Evolutionary conservation across 176 grass and related monocot species (phyloP), one percentile per base, ranked within the genome.

Genomic region (Bromus sterilis): DNA sequence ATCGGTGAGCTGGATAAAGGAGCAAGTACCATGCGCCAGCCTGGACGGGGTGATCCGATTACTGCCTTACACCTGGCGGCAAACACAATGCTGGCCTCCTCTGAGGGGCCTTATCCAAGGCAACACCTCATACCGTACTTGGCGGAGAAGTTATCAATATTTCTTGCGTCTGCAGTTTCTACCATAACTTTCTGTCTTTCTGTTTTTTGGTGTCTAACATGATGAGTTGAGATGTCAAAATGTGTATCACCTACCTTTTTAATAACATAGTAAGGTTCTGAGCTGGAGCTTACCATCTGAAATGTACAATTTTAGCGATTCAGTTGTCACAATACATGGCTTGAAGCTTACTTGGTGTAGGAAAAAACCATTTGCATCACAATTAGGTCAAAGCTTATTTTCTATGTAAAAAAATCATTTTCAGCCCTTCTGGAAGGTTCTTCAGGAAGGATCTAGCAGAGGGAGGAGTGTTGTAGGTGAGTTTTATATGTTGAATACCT

Each of bases 351-450:
- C 26, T 62, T 57, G 76, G 24, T 69, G 9, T 78, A 56, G 39
- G 30, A 46, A 71, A 16, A 68, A 9, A 72, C 29, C 25, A 12
- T 10, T 6, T 12, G 26, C 70, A 48, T 32, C 9, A 31, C 15
- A 11, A 20, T 34, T 72, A 64, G 15, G 21, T 56, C 5, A 1
- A 9, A 77, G 57, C 41, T 89, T 13, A 81, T 40, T 63, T 46
- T 77, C 24, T 51, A 13, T 78, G 21, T 21, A 21, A 53, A 43
- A 73, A 72, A 73, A 49, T 73, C 26, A 4, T 42, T 87, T 86
- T 18, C 84, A 98, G 95, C 95, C 95, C 39, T 98, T 91, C 76
- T 98, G 95, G 95, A 98, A 98, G 83, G 95, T 98, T 60, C 80
- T 98, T 78, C 95, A 98, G 78, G 95, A 94, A 84, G 95, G 83